Conservation (phyloP, 176 grass and related monocot genomes). For the Oropetium thomaeum region DNA sequence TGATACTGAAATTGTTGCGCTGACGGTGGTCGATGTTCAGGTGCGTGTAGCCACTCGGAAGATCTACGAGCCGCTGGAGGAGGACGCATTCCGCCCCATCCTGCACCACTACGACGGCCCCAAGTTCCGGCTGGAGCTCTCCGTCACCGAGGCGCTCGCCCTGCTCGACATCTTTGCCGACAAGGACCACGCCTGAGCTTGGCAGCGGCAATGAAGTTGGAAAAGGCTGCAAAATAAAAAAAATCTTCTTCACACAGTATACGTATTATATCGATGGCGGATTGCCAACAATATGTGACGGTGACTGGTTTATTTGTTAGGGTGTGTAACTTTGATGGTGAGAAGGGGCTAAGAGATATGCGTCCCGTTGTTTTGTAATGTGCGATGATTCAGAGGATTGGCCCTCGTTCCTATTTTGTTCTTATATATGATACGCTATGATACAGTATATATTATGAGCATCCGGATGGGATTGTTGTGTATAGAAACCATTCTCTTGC, state of each 20-base stretch:
- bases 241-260: no score
- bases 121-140: conserved; percentile 94
- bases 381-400: background rate
- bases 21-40: conserved; percentile 22
- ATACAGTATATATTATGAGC: background rate
- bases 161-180: conserved; percentile 91
- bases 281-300: no score
- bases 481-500: background rate
- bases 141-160: conserved; percentile 69
- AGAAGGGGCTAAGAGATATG: background rate
- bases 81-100: conserved; percentile 93
- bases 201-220: no score
- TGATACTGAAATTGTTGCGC: background rate
- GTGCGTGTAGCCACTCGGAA: conserved; percentile 74
- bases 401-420: no score
- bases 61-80: conserved; percentile 78
- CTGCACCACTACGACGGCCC: conserved; percentile 99
- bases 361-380: background rate
- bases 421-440: no score
- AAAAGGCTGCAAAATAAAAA: no score
- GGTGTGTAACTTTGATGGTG: background rate
- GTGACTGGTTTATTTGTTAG: background rate
- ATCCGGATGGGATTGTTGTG: background rate
- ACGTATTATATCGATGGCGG: no score
- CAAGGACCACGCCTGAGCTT: conserved; percentile 60